Evolutionary conservation across 495 filamentous ascomycete species (phyloP), one percentile per base, ranked within the genome.

Genomic region (Penicillium taxi): DNA sequence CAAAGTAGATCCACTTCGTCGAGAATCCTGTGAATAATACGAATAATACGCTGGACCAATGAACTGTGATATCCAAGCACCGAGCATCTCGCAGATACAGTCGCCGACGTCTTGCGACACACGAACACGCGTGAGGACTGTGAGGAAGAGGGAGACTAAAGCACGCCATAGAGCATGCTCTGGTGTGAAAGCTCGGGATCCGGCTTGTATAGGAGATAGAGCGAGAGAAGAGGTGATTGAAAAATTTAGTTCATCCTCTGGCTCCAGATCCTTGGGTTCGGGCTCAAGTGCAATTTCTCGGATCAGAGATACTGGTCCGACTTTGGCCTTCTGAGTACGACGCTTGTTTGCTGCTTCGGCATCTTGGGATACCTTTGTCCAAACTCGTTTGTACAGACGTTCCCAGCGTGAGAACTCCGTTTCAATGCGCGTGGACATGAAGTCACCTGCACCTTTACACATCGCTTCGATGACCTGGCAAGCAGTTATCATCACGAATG

Each of bases 401-500:
- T 58, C 49, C 48, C 81, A 48, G 46, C 72, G 51, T 23, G 64
- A 58, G 78, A 86, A 95, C 36, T 84, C 79, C 3, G 66, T 69
- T 55, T 77, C 75, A 16, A 91, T 72, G 17, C 90, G 66, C 0
- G 68, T 74, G 12, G 64, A 64, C 57, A 96, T 73, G 60, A 96
- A 98, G 38, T 90, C 82, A 0, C 89, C 89, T 0, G 85, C 86
- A 9, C 69, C 44, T 30, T 50, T 52, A 53, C 60, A 64, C 35
- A 94, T 67, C 30, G 60, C 61, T 26, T 67, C 69, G 4, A 95
- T 59, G 2, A 80, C 71, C 15, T 78, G 70, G 25, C 80, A 74
- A 16, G 86, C 82, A 2, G 78, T 70, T 7, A 80, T 68, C 1
- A 72, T 74, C n/a, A 94, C 81, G 45, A 78, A 87, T 0, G 74